These are phyloP conservation scores for Colletotrichum gigasporum DNA, from an alignment of 2,329 filamentous ascomycete species.

Conservation along the genomic window DNA sequence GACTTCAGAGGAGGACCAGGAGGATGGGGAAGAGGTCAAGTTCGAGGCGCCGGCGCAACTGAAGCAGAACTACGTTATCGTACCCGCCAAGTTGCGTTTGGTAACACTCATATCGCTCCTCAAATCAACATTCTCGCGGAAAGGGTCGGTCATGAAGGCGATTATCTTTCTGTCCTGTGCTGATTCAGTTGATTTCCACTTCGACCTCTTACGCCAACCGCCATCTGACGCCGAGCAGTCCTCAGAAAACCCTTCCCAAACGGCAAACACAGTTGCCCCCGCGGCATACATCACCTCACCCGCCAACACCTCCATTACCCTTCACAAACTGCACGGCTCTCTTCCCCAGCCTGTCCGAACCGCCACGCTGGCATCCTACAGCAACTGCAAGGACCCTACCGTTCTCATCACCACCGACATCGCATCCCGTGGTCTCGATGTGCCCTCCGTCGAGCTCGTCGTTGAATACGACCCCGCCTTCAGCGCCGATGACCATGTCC, in stretches of 20 bases:
- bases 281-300: slow-evolving; percentile 78
- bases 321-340: slow-evolving; percentile 92
- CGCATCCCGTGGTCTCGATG: slow-evolving; percentile 91
- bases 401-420: slow-evolving; percentile 96
- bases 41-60: slow-evolving; percentile 91
- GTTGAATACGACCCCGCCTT: slow-evolving; percentile 97
- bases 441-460: slow-evolving; percentile 93
- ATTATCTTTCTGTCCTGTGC: slow-evolving; percentile 98
- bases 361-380: slow-evolving; percentile 83
- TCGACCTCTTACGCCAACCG: slow-evolving; percentile 74
- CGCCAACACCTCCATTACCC: slow-evolving; percentile 76
- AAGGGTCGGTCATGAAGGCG: slow-evolving; percentile 93
- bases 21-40: slow-evolving; percentile 58
- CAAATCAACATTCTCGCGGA: slow-evolving; percentile 86
- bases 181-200: slow-evolving; percentile 97
- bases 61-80: slow-evolving; percentile 89
- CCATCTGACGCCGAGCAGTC: slow-evolving; percentile 32
- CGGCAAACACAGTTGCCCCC: slow-evolving; percentile 71
- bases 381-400: slow-evolving; percentile 76
- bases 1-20: slow-evolving; percentile 64
- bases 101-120: slow-evolving; percentile 87
- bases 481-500: slow-evolving; percentile 90
- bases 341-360: slow-evolving; percentile 89
- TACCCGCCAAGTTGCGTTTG: slow-evolving; percentile 88
- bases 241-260: slow-evolving; percentile 36